phyloP scores from a whole-genome alignment of 768 basidiomycete species.

The Tulasnella sp. region DNA sequence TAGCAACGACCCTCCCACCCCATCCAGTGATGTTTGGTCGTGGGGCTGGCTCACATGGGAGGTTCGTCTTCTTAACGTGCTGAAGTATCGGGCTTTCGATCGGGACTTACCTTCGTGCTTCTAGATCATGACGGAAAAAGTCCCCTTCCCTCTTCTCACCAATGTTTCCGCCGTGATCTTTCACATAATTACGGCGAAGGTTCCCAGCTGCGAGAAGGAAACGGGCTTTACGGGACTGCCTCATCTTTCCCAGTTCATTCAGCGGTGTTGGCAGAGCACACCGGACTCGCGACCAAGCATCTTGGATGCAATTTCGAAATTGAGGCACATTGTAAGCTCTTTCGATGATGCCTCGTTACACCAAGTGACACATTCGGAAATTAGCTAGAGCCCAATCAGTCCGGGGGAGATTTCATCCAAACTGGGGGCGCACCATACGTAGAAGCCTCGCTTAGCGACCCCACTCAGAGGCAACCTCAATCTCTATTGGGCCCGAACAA shows the following conservation, averaged over 20 bases:
- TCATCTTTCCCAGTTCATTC: not conserved
- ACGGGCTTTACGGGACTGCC: not conserved
- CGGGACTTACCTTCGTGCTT: not conserved
- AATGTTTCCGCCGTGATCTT: not conserved
- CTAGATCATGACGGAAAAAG: not conserved
- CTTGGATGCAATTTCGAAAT: too few species aligned
- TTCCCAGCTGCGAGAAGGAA: not conserved
- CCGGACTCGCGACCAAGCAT: not conserved
- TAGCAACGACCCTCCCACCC: not conserved
- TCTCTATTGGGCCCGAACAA: too few species aligned
- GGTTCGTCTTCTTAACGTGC: not conserved
- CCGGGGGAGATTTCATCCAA: too few species aligned
- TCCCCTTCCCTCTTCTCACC: not conserved
- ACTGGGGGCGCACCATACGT: too few species aligned
- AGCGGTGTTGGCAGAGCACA: not conserved
- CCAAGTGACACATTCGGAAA: too few species aligned
- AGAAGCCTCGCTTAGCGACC: too few species aligned
- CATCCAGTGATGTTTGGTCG: not conserved
- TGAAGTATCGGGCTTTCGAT: not conserved
- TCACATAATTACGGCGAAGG: not conserved
- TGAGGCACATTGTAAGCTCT: too few species aligned
- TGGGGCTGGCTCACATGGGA: constrained; percentile 1
- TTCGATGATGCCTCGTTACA: too few species aligned
- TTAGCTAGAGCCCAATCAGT: too few species aligned
- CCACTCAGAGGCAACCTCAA: too few species aligned